These are phyloP conservation scores for Zygosaccharomyces sapae DNA, from an alignment of 1,139 yeast species.

Conservation along the genomic window DNA sequence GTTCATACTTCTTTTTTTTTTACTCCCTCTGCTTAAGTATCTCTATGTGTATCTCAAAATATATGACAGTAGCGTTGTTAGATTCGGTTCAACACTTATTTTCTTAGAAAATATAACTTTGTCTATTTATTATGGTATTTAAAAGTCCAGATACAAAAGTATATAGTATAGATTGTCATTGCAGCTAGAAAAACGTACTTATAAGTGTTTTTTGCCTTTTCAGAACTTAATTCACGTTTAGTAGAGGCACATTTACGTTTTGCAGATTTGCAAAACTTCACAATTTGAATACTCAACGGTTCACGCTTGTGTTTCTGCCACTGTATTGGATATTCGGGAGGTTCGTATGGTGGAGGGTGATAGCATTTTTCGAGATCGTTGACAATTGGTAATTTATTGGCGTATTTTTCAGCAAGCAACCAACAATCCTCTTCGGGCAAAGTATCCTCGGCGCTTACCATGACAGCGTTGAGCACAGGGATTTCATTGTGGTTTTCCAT, in stretches of 20 bases:
- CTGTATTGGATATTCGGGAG: slow-evolving; percentile 9
- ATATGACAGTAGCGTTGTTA: too few relatives aligned
- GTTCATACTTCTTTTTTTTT: too few relatives aligned
- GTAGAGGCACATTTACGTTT: background rate
- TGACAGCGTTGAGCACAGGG: slow-evolving; percentile 8
- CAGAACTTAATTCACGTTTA: slow-evolving; percentile 1
- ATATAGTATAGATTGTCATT: slow-evolving; percentile 4
- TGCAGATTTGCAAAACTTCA: background rate
- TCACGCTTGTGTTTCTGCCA: slow-evolving; percentile 3
- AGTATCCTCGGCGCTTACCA: slow-evolving; percentile 8
- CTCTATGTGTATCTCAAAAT: too few relatives aligned
- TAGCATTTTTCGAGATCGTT: slow-evolving; percentile 4
- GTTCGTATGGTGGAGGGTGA: slow-evolving; percentile 8
- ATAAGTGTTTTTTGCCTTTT: slow-evolving; percentile 2
- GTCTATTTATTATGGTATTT: slow-evolving; percentile 3
- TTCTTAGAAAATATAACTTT: too few relatives aligned
- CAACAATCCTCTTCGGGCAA: slow-evolving; percentile 11
- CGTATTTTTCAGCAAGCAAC: slow-evolving; percentile 13
- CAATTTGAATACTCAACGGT: background rate
- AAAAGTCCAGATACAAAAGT: slow-evolving; percentile 7
- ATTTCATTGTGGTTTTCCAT: background rate
- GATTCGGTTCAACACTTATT: too few relatives aligned
- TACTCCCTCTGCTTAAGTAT: too few relatives aligned
- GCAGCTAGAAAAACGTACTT: slow-evolving; percentile 1
- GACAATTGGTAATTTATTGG: slow-evolving; percentile 9